These are phyloP conservation scores for Xylaria scruposa DNA, from an alignment of 495 filamentous ascomycete species.

Conservation along the genomic window DNA sequence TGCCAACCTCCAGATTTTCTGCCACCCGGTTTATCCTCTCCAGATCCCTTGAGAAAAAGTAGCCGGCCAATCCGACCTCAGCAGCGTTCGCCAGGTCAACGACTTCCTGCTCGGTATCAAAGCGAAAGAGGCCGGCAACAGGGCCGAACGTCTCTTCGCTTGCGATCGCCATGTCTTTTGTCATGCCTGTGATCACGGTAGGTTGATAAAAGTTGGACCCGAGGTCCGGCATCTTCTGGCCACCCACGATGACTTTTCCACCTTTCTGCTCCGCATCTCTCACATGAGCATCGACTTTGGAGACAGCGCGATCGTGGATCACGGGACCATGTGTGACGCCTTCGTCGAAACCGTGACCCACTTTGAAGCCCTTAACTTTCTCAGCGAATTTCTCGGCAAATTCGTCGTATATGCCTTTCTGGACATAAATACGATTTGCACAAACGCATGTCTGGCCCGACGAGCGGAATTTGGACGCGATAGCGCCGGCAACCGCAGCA, in stretches of 20 bases:
- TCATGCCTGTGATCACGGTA: constrained; percentile 84
- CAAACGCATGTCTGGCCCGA: constrained; percentile 93
- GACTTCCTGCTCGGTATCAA: constrained; percentile 84
- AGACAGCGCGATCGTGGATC: constrained; percentile 76
- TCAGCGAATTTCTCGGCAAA: constrained; percentile 74
- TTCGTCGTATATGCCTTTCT: constrained; percentile 77
- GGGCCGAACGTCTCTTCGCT: constrained; percentile 89
- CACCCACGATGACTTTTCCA: constrained; percentile 72
- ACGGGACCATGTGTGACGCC: constrained; percentile 81
- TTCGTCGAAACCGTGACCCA: constrained; percentile 76
- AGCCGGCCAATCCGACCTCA: constrained; percentile 83
- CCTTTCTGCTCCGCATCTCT: constrained; percentile 78
- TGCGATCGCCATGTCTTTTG: constrained; percentile 75
- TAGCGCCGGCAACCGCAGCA: constrained; percentile 73
- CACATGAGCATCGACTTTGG: constrained; percentile 80
- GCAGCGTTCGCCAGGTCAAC: constrained; percentile 77
- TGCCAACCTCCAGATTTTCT: constrained; percentile 85
- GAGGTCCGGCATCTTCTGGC: constrained; percentile 65
- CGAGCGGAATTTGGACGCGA: constrained; percentile 82
- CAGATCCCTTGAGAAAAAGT: constrained; percentile 83
- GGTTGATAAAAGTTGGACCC: constrained; percentile 83
- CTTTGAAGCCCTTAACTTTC: constrained; percentile 76
- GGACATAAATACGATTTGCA: constrained; percentile 85
- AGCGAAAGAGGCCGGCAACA: constrained; percentile 81
- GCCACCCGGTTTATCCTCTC: constrained; percentile 76